Base-by-base conservation (phyloP, 2,329 filamentous ascomycete genomes). In the Hirsutella minnesotensis region DNA sequence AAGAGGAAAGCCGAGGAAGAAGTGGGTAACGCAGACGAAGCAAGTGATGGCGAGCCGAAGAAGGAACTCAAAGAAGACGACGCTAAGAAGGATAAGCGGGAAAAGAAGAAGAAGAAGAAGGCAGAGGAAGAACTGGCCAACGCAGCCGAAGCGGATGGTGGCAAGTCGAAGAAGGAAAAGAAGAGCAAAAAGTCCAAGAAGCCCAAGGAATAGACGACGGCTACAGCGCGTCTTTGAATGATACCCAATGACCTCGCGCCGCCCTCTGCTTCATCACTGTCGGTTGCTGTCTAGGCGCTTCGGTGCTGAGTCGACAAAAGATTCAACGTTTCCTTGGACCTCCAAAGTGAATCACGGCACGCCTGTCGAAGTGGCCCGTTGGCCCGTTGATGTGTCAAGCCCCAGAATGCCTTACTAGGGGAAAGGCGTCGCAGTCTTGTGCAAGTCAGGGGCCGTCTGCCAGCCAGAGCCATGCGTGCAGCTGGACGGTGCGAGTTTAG, bases 121-220 rank as follows among this genome's bases (percentile, higher is more conserved):
- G 29, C 3, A 15, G 4, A 12, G 9, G 29, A 31, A 12, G 29
- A 10, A 13, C 4, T 31, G 12, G 29, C 12, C 10, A 3, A 31
- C 4, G 29, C n/a, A 31, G 27, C 27, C 29, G 9, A 31, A 33
- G 37, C 15, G n/a, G 16, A 30, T 27, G 21, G 29, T 9, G 30
- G 21, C 5, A 19, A 38, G 3, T 15, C 5, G 15, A n/a, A 34
- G 16, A 34, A 9, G 33, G n/a, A 41, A 13, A 40, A 44, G 1
- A 42, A 44, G 20, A 42, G 44, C n/a, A 42, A 40, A 13, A 48
- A 49, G 37, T 43, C 38, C 24, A 38, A 29, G 13, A 36, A 40
- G 38, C n/a, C 27, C 7, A 39, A 40, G 12, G 21, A 36, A 31
- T 21, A 39, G 12, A 43, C 7, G 38, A 38, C 12, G 16, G 38